Evolutionary conservation across 2,329 filamentous ascomycete genomes (phyloP).

Genomic region (Stachybotrys elegans): DNA sequence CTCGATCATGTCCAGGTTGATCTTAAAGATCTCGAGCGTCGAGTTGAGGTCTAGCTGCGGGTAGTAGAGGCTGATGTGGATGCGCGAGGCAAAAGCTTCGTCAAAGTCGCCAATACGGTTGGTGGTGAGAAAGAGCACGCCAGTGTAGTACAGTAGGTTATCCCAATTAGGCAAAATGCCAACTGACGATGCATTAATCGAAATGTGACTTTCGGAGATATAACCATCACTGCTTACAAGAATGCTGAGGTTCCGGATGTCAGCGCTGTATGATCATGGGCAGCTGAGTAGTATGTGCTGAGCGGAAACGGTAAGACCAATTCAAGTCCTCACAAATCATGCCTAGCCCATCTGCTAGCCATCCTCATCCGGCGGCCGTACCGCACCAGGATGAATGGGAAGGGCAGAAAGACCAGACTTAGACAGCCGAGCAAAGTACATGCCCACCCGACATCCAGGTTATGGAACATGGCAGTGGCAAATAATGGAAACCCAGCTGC

Average conservation of each 20-base stretch:
- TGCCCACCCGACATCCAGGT: not conserved
- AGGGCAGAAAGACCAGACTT: not conserved
- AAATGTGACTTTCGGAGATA: too few species aligned
- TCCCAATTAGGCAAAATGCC: too few species aligned
- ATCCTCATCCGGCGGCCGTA: not conserved
- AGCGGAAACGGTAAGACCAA: too few species aligned
- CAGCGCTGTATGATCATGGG: too few species aligned
- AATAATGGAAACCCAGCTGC: constrained; percentile 1
- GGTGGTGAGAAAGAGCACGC: constrained; percentile 38
- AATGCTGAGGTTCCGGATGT: too few species aligned
- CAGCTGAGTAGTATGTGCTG: too few species aligned
- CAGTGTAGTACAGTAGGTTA: constrained; percentile 35
- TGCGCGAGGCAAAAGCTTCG: constrained; percentile 34
- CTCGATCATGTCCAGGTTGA: constrained; percentile 18
- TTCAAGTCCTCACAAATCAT: too few species aligned
- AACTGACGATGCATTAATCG: too few species aligned
- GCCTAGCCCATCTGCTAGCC: not conserved
- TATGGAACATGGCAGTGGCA: not conserved
- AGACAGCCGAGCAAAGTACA: not conserved
- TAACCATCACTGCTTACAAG: too few species aligned
- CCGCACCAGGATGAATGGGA: not conserved
- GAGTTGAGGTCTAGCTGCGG: constrained; percentile 14
- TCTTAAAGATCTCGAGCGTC: constrained; percentile 17
- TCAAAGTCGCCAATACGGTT: constrained; percentile 38
- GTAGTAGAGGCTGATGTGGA: constrained; percentile 32